Evolutionary conservation across 306 rosid species (phyloP).

Genomic region (Acmispon strigosus): DNA sequence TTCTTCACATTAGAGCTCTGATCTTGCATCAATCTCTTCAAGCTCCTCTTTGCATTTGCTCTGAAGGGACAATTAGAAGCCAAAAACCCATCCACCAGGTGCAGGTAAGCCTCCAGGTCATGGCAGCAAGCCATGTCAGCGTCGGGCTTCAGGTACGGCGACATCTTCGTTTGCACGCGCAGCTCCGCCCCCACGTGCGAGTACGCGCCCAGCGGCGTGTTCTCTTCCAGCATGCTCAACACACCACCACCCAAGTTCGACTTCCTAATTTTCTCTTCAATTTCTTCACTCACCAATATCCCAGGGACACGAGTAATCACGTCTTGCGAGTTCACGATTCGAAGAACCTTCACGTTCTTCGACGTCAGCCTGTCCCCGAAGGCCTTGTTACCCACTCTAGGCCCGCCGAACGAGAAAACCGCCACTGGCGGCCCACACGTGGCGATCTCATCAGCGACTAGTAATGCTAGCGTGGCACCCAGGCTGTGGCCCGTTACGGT

Average conservation of each 20-base stretch:
- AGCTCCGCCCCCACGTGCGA: conserved; percentile 80
- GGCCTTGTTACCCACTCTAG: conserved; percentile 68
- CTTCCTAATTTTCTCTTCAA: conserved; percentile 37
- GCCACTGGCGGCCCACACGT: conserved; percentile 61
- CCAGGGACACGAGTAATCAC: conserved; percentile 72
- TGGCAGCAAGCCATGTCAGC: conserved; percentile 91
- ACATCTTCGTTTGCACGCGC: conserved; percentile 73
- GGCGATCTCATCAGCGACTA: conserved; percentile 73
- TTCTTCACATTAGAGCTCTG: conserved; percentile 72
- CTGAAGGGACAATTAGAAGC: conserved; percentile 84
- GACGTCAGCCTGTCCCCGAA: conserved; percentile 39
- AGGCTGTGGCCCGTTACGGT: conserved; percentile 88
- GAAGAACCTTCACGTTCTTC: conserved; percentile 52
- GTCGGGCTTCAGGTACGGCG: conserved; percentile 76
- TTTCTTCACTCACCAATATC: conserved; percentile 39
- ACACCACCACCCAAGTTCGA: conserved; percentile 32
- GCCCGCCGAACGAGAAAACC: conserved; percentile 83
- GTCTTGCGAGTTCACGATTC: conserved; percentile 84
- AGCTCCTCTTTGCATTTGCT: conserved; percentile 74
- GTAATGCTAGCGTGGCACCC: conserved; percentile 70
- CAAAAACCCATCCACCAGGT: conserved; percentile 84
- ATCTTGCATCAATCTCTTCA: conserved; percentile 61
- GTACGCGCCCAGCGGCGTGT: conserved; percentile 45
- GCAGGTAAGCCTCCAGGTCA: conserved; percentile 88
- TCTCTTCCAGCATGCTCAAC: conserved; percentile 39